A percentile compares a stretch with the other conserved stretches of the same genome.
These are phyloP conservation scores for Clarkia xantiana DNA, from an alignment of 345 rosid species.

Conservation along the genomic window DNA sequence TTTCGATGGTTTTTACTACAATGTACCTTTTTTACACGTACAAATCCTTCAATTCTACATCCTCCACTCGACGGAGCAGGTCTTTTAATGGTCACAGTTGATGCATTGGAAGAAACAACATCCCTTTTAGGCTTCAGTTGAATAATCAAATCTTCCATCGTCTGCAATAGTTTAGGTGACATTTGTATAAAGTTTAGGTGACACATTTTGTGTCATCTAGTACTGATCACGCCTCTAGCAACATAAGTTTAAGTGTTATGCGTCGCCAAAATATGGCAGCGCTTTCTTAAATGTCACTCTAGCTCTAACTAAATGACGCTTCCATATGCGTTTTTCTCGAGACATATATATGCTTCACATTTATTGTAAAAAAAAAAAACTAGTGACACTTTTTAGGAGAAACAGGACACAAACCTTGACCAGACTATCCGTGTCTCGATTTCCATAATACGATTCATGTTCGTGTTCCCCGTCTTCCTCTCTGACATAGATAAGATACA, in stretches of 20 bases:
- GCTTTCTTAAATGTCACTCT: too few relatives aligned
- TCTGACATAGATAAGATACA: constrained; percentile 26
- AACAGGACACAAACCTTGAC: constrained; percentile 42
- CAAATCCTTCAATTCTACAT: constrained; percentile 92
- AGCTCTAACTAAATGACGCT: too few relatives aligned
- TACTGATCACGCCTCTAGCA: too few relatives aligned
- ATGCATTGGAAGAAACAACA: too few relatives aligned
- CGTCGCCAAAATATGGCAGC: too few relatives aligned
- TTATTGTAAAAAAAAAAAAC: too few relatives aligned
- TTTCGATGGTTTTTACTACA: too few relatives aligned
- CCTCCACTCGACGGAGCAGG: constrained; percentile 89
- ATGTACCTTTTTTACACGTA: constrained; percentile 96
- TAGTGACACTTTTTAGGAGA: neutral
- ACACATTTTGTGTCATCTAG: too few relatives aligned
- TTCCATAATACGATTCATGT: constrained; percentile 97
- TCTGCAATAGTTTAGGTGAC: constrained; percentile 26
- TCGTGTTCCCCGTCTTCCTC: constrained; percentile 85
- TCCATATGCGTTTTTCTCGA: too few relatives aligned
- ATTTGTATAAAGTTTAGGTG: too few relatives aligned
- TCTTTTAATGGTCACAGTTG: constrained; percentile 31
- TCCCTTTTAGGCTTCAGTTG: constrained; percentile 46
- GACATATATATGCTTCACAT: too few relatives aligned
- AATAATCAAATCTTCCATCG: constrained; percentile 55
- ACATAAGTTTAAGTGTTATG: too few relatives aligned
- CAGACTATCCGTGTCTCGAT: constrained; percentile 91